Evolutionary conservation across 345 rosid species (phyloP).

Genomic region (Hibiscus syriacus): DNA sequence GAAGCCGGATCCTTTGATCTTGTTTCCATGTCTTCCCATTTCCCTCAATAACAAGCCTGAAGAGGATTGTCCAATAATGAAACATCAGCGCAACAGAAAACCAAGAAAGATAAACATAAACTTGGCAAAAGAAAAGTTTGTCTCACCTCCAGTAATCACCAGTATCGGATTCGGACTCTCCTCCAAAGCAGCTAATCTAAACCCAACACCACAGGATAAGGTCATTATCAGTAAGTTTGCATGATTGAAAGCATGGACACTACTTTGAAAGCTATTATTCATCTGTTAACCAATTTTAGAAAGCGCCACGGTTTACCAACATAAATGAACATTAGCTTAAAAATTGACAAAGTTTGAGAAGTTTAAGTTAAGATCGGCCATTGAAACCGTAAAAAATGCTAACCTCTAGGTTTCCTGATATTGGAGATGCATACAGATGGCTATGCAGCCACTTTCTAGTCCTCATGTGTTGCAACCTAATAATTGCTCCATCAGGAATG

Average conservation of each 20-base stretch:
- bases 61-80: constrained; percentile 6
- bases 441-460: constrained; percentile 95
- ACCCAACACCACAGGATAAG: constrained; percentile 3
- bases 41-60: constrained; percentile 81
- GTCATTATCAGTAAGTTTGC: background rate
- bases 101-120: background rate
- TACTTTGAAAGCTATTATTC: background rate
- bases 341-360: background rate
- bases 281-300: background rate
- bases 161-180: constrained; percentile 81
- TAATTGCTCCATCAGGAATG: constrained; percentile 57
- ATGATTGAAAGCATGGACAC: background rate
- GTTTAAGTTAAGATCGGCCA: background rate
- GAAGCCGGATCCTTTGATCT: constrained; percentile 85
- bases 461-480: constrained; percentile 88
- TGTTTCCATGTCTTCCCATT: constrained; percentile 93
- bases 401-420: constrained; percentile 73
- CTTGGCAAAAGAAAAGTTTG: constrained; percentile 1
- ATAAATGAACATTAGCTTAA: background rate
- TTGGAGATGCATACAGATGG: constrained; percentile 91
- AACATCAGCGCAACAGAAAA: constrained; percentile 8
- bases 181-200: constrained; percentile 97
- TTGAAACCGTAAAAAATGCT: background rate
- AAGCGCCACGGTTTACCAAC: background rate
- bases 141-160: constrained; percentile 95